A percentile compares a stretch with the other conserved stretches of the same genome.
These are phyloP conservation scores for Bipolaris oryzae DNA, from an alignment of 2,329 filamentous ascomycete genomes.

Conservation along the genomic window DNA sequence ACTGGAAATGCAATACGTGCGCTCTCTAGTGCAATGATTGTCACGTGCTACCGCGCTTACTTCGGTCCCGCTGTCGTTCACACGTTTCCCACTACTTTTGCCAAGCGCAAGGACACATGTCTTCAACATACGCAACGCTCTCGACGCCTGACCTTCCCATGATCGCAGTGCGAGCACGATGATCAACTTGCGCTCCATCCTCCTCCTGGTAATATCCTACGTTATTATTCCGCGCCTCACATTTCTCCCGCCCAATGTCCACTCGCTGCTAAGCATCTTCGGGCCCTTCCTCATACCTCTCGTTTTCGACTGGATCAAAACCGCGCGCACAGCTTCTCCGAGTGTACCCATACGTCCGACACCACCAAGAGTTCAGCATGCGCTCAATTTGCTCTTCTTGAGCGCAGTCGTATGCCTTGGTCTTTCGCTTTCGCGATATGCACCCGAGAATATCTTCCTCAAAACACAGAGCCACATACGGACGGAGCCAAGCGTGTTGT, in stretches of 20 bases:
- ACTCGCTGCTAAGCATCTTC: conserved; percentile 58
- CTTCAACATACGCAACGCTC: conserved; percentile 6
- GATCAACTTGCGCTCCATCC: conserved; percentile 43
- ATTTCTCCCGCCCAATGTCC: conserved; percentile 42
- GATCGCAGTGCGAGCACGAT: conserved; percentile 26
- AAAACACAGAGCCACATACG: conserved; percentile 80
- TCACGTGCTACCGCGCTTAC: conserved; percentile 20
- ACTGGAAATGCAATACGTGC: not conserved
- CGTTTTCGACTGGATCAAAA: conserved; percentile 68
- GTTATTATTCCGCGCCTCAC: conserved; percentile 47
- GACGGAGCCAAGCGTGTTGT: conserved; percentile 83
- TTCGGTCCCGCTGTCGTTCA: conserved; percentile 6
- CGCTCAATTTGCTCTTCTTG: conserved; percentile 66
- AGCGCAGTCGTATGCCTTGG: conserved; percentile 61
- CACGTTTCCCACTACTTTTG: conserved; percentile 18
- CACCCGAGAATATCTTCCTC: conserved; percentile 81
- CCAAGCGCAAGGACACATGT: conserved; percentile 18
- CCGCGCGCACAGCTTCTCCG: conserved; percentile 50
- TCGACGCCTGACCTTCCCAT: conserved; percentile 8
- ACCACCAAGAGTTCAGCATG: conserved; percentile 59
- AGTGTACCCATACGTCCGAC: conserved; percentile 62
- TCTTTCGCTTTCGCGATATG: conserved; percentile 69
- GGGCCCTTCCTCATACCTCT: conserved; percentile 75
- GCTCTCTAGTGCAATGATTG: conserved; percentile 5
- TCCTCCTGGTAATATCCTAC: conserved; percentile 42